A percentile compares a stretch with the other conserved stretches of the same genome.
These are phyloP conservation scores for Leccinum broughii DNA, from an alignment of 768 basidiomycete genomes.

Conservation along the genomic window DNA sequence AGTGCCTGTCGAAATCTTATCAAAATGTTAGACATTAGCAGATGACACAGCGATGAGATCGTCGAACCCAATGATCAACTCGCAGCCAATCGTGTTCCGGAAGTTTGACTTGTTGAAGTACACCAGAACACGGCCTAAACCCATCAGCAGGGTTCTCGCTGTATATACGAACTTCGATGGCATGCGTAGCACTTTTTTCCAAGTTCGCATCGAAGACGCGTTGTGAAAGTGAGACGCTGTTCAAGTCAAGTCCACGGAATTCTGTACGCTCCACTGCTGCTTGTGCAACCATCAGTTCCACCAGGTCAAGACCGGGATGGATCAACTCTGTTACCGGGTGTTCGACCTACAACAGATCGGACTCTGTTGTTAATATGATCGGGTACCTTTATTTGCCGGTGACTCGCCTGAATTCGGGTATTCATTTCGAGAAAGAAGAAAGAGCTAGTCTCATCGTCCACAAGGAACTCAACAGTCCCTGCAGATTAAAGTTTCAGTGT, in stretches of 20 bases:
- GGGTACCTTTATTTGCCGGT: not conserved
- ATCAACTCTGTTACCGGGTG: constrained; percentile 63
- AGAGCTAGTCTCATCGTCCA: constrained; percentile 48
- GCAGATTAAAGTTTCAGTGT: not conserved
- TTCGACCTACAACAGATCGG: constrained; percentile 50
- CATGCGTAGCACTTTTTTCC: constrained; percentile 29
- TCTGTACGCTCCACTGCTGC: constrained; percentile 40
- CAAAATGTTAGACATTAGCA: not conserved
- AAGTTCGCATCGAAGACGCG: constrained; percentile 34
- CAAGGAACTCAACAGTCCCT: constrained; percentile 71
- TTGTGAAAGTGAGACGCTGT: constrained; percentile 38
- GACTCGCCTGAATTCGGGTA: constrained; percentile 55
- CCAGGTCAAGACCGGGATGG: constrained; percentile 57
- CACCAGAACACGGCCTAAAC: constrained; percentile 60
- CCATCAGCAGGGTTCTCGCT: constrained; percentile 59
- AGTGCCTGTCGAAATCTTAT: constrained; percentile 50
- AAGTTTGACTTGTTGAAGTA: constrained; percentile 56
- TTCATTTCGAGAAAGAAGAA: constrained; percentile 79
- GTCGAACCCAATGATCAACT: constrained; percentile 58
- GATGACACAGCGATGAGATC: constrained; percentile 3
- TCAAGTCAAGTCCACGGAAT: constrained; percentile 14
- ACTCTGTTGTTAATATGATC: not conserved
- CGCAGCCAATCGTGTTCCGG: constrained; percentile 49
- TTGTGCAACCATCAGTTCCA: constrained; percentile 65
- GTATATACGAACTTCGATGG: constrained; percentile 61